Evolutionary conservation across 345 rosid genomes (phyloP).

Genomic region (Adansonia digitata): DNA sequence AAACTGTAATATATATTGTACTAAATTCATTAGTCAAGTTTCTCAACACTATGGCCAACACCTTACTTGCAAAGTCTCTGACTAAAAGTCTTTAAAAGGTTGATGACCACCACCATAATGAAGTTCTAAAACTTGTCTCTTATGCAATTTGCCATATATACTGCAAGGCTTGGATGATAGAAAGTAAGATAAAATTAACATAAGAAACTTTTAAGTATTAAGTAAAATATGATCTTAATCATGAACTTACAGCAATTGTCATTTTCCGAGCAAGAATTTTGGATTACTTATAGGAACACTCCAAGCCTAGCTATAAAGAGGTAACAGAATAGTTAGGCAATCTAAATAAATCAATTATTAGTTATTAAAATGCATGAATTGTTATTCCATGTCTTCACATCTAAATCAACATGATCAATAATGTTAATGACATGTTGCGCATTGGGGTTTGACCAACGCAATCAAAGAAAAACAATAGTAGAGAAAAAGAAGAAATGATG

Average conservation of each 20-base stretch:
- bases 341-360: neutral
- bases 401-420: slow-evolving; percentile 93
- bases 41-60: neutral
- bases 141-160: slow-evolving; percentile 85
- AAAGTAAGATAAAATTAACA: neutral
- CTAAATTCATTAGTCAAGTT: neutral
- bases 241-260: slow-evolving; percentile 72
- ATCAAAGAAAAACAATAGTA: too few relatives aligned
- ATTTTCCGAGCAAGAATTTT: slow-evolving; percentile 92
- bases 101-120: slow-evolving; percentile 92
- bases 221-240: neutral
- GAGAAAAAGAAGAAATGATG: too few relatives aligned
- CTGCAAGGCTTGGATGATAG: slow-evolving; percentile 56
- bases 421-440: slow-evolving; percentile 90
- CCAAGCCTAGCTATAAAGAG: slow-evolving; percentile 46
- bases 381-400: slow-evolving; percentile 51
- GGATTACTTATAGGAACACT: slow-evolving; percentile 91
- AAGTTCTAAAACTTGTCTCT: slow-evolving; percentile 86
- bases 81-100: slow-evolving; percentile 87
- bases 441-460: too few relatives aligned
- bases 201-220: neutral
- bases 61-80: slow-evolving; percentile 83
- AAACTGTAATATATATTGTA: too few relatives aligned
- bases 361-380: neutral
- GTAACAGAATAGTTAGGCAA: neutral